Percentiles rank a stretch among this genome's conserved stretches.
Conservation (phyloP, 148 eudicot genomes). For the Bassia scoparia region DNA sequence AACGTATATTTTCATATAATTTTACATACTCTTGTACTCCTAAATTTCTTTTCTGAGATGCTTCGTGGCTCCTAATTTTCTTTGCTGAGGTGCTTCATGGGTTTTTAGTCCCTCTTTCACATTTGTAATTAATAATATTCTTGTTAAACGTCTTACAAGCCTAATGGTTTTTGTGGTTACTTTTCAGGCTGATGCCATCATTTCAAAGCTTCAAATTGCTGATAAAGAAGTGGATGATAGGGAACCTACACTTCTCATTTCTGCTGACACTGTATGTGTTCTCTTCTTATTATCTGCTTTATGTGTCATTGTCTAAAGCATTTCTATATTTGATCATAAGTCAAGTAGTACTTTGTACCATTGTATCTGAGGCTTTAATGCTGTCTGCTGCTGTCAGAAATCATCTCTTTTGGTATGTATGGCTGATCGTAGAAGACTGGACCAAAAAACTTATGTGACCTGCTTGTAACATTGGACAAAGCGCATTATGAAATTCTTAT, state of each 20-base stretch:
- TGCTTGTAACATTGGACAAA: constrained; percentile 4
- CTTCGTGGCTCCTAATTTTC: not conserved
- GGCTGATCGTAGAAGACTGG: not conserved
- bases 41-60: not conserved
- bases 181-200: constrained; percentile 77
- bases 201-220: constrained; percentile 53
- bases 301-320: not conserved
- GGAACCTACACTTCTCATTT: constrained; percentile 56
- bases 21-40: not conserved
- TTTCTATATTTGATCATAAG: not conserved
- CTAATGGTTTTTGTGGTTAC: constrained; percentile 15
- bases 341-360: not conserved
- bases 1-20: not conserved
- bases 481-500: not conserved
- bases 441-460: not conserved
- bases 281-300: constrained; percentile 17
- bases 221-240: constrained; percentile 54
- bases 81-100: no score
- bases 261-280: constrained; percentile 73
- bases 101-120: not conserved
- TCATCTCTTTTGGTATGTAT: not conserved
- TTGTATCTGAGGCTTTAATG: not conserved
- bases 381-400: not conserved
- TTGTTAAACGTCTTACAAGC: not conserved
- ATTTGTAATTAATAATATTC: not conserved